Percentiles rank a stretch among this genome's conserved stretches.
Conservation (phyloP, 2,329 filamentous ascomycete species). For the Coniella vitis region DNA sequence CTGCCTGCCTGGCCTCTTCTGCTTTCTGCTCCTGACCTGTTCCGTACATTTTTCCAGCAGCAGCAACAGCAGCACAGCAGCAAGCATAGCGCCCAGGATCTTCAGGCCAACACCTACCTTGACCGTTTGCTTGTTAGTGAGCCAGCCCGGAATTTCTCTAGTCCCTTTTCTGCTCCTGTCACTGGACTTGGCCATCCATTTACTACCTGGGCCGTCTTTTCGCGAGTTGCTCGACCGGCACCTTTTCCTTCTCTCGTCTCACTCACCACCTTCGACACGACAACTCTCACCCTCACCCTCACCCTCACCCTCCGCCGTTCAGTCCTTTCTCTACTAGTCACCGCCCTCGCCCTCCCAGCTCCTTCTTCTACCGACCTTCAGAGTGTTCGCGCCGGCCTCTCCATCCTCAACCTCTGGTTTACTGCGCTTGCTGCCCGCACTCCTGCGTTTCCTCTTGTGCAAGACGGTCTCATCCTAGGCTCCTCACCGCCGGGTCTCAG, state of each 20-base stretch:
- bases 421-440: too few species aligned
- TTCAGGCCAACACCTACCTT: conserved; percentile 1
- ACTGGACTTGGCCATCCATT: neutral
- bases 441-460: too few species aligned
- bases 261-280: neutral
- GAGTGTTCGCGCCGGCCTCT: too few species aligned
- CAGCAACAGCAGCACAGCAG: too few species aligned
- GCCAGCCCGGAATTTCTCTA: conserved; percentile 2
- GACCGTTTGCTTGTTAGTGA: neutral
- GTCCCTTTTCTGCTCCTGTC: neutral
- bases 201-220: neutral
- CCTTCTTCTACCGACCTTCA: too few species aligned
- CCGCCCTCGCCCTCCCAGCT: too few species aligned
- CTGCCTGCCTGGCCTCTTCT: neutral
- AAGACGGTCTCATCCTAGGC: too few species aligned
- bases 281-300: too few species aligned
- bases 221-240: neutral
- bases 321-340: too few species aligned
- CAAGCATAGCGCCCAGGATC: neutral
- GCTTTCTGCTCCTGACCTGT: neutral
- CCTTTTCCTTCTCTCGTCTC: neutral
- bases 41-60: neutral
- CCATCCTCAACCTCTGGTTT: too few species aligned
- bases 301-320: too few species aligned
- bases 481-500: neutral